Evolutionary conservation across 192 early-diverging fungal genomes (phyloP).

Genomic region (Coemansia brasiliensis): DNA sequence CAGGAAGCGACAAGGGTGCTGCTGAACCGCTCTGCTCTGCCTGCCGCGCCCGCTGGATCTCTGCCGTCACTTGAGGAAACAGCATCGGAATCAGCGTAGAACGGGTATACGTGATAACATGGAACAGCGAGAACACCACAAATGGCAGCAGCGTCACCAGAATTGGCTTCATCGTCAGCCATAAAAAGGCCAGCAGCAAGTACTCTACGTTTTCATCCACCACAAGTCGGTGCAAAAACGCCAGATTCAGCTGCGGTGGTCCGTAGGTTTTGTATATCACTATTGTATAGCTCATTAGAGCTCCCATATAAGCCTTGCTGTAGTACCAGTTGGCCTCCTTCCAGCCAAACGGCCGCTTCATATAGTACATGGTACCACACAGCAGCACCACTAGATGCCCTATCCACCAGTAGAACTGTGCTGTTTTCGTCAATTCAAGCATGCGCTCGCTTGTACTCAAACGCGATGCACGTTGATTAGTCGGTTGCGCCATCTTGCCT

Average conservation of each 20-base stretch:
- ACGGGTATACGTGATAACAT: constrained; percentile 41
- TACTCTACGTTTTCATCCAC: constrained; percentile 55
- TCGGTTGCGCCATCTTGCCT: constrained; percentile 21
- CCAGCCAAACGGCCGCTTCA: constrained; percentile 39
- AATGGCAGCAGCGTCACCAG: constrained; percentile 44
- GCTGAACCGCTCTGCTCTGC: constrained; percentile 2
- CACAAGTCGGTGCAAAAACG: constrained; percentile 34
- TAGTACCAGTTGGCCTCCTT: constrained; percentile 43
- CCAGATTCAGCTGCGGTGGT: constrained; percentile 46
- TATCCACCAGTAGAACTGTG: constrained; percentile 55
- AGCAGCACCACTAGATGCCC: constrained; percentile 41
- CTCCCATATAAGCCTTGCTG: constrained; percentile 39
- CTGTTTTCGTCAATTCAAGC: constrained; percentile 25
- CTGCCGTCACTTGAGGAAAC: constrained; percentile 24
- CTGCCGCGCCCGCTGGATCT: constrained; percentile 39
- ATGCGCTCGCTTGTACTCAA: constrained; percentile 12
- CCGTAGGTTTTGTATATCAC: constrained; percentile 54
- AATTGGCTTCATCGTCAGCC: constrained; percentile 26
- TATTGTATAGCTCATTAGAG: constrained; percentile 41
- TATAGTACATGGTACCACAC: constrained; percentile 34
- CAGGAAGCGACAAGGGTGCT: constrained; percentile 18
- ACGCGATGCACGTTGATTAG: constrained; percentile 15
- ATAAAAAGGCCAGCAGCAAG: constrained; percentile 41
- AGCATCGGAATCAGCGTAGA: constrained; percentile 37
- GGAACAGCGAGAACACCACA: constrained; percentile 51